Base-by-base conservation (phyloP, 1,139 yeast species). In the Entelexis sorbosivorans region DNA sequence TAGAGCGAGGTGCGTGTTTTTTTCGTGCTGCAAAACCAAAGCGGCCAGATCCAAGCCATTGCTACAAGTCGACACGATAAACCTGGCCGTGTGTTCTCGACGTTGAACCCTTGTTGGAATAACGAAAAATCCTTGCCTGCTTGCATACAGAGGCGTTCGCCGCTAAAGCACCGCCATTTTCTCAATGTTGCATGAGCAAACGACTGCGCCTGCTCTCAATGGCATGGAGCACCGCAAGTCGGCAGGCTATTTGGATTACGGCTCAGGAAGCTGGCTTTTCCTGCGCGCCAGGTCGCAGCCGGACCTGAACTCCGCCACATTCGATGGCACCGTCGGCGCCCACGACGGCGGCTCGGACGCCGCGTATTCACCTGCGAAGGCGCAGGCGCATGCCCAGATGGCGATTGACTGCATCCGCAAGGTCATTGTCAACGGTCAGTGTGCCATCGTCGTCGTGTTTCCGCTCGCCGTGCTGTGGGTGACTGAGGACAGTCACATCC, bases 401-500 rank as follows among this genome's bases (percentile, higher is more conserved):
- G 38, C 53, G n/a, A 38, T 43, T 19, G 47, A 56, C 38, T 36
- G 52, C 32, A 52, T 44, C 1, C 47, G 47, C 5, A 48, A 49
- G 31, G 53, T 57, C 5, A 43, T 56, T 4, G 29, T 33, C n/a
- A 47, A 39, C 8, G 54, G 38, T n/a, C 59, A 56, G 22, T 50
- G 45, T 11, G 55, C 53, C 6, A 35, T 56, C 10, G 47, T 56
- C 26, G 50, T 50, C 7, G 38, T 50, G 17, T 50, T 49, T 11
- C 59, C 59, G 24, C 45, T 53, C 43, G 34, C 49, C 7, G 49
- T 56, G 13, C 48, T 48, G 33, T 56, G 59, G 60, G 53, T 58
- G 11, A 54, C 54, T 10, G 50, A 17, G 36, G 44, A 44, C 26
- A 42, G 49, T 13, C 57, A 56, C 48, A 47, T 48, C 29, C 45